These are phyloP conservation scores for Azolla pinnata DNA, from an alignment of 75 land plant species.

Conservation along the genomic window DNA sequence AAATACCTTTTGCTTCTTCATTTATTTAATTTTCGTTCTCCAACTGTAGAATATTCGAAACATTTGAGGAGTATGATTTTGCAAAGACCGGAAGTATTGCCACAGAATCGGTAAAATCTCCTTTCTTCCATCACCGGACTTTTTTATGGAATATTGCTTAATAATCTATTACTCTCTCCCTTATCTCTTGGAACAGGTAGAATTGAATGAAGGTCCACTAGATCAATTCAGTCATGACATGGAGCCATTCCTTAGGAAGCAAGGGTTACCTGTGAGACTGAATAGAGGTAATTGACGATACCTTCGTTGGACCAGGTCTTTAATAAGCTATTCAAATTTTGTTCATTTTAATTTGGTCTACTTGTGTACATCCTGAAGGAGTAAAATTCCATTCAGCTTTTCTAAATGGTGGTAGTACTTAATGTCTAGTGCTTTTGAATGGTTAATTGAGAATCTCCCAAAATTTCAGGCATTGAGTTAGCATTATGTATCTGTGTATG, in stretches of 20 bases:
- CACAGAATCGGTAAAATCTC: slow-evolving; percentile 57
- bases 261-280: slow-evolving; percentile 86
- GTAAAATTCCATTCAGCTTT: too few relatives aligned
- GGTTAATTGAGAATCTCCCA: too few relatives aligned
- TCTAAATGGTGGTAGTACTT: too few relatives aligned
- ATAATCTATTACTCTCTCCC: background rate
- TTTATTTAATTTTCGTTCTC: too few relatives aligned
- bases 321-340: too few relatives aligned
- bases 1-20: too few relatives aligned
- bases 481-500: too few relatives aligned
- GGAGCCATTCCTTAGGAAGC: slow-evolving; percentile 92
- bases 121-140: background rate
- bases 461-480: too few relatives aligned
- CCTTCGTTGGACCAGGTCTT: too few relatives aligned
- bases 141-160: background rate
- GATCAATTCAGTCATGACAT: slow-evolving; percentile 94
- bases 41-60: slow-evolving; percentile 52
- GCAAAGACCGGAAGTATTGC: slow-evolving; percentile 89
- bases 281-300: slow-evolving; percentile 79
- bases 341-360: too few relatives aligned
- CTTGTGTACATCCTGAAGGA: background rate
- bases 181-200: slow-evolving; percentile 43
- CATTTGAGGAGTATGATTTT: slow-evolving; percentile 73
- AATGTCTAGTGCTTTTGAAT: too few relatives aligned
- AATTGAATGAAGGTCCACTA: slow-evolving; percentile 80